phyloP scores from a whole-genome alignment of 345 rosid genomes.

The Brassica carinata region DNA sequence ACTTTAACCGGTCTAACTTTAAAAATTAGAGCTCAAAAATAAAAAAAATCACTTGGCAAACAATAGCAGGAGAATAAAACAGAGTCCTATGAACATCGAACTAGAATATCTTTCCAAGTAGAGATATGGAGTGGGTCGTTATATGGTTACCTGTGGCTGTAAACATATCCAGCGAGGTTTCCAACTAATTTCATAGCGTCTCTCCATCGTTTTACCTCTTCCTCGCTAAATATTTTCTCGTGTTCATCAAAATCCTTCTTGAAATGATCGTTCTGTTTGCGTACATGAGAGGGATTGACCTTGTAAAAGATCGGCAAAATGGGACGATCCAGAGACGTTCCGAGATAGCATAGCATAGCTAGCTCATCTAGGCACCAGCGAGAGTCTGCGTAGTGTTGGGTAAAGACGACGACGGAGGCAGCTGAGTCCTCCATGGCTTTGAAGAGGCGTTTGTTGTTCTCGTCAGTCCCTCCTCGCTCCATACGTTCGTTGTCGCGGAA shows the following conservation, averaged over 20 bases:
- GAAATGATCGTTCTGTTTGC: background rate
- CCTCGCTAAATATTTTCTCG: background rate
- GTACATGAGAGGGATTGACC: background rate
- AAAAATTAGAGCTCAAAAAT: background rate
- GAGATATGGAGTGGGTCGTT: no score
- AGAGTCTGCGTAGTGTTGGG: background rate
- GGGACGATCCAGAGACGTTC: background rate
- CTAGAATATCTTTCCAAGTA: no score
- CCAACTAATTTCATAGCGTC: background rate
- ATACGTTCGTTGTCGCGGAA: background rate
- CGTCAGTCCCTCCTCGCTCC: background rate
- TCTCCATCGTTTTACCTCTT: background rate
- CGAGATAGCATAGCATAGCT: background rate
- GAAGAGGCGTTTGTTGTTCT: background rate
- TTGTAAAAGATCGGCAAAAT: background rate
- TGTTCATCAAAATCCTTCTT: background rate
- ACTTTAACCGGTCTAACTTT: background rate
- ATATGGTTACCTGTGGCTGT: background rate
- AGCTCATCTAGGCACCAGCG: background rate
- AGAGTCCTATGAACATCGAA: background rate
- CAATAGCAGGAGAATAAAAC: background rate
- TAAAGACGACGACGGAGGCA: background rate
- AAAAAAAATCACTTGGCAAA: background rate
- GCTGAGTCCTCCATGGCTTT: background rate
- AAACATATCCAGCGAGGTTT: background rate